A percentile compares a stretch with the other conserved stretches of the same genome.
phyloP scores from a whole-genome alignment of 345 rosid species.

The Ricinus communis region DNA sequence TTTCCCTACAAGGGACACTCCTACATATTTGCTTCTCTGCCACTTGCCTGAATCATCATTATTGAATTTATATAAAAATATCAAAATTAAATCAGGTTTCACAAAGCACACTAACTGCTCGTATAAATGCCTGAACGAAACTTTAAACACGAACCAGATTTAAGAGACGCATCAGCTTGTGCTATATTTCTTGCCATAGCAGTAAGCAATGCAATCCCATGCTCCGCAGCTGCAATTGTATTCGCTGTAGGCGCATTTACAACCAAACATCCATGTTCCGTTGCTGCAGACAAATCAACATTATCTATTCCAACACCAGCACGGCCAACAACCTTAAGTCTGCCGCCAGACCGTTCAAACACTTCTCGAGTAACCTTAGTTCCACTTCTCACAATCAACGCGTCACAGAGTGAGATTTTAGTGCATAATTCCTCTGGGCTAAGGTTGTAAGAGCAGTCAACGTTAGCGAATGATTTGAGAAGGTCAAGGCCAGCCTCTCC shows the following conservation, averaged over 20 bases:
- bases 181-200: constrained; percentile 24
- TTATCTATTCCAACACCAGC: constrained; percentile 28
- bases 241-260: constrained; percentile 26
- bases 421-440: constrained; percentile 23
- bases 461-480: constrained; percentile 23
- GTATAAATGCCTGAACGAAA: constrained; percentile 20
- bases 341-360: constrained; percentile 19
- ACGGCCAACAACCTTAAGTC: constrained; percentile 28
- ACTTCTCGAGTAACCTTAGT: constrained; percentile 24
- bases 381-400: constrained; percentile 24
- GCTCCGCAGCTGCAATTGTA: constrained; percentile 25
- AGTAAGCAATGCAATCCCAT: constrained; percentile 25
- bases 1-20: constrained; percentile 31
- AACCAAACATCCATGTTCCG: constrained; percentile 26
- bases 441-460: constrained; percentile 33
- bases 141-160: constrained; percentile 10
- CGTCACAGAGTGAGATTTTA: constrained; percentile 26
- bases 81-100: too few species aligned
- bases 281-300: constrained; percentile 25
- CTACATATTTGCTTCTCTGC: constrained; percentile 29
- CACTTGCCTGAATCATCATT: constrained; percentile 22
- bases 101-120: background rate
- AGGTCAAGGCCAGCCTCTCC: constrained; percentile 26
- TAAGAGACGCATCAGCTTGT: constrained; percentile 20
- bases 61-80: too few species aligned